Evolutionary conservation across 208 protist genomes (phyloP), one percentile per base, ranked within the genome.

Genomic region (Crithidia bombi): DNA sequence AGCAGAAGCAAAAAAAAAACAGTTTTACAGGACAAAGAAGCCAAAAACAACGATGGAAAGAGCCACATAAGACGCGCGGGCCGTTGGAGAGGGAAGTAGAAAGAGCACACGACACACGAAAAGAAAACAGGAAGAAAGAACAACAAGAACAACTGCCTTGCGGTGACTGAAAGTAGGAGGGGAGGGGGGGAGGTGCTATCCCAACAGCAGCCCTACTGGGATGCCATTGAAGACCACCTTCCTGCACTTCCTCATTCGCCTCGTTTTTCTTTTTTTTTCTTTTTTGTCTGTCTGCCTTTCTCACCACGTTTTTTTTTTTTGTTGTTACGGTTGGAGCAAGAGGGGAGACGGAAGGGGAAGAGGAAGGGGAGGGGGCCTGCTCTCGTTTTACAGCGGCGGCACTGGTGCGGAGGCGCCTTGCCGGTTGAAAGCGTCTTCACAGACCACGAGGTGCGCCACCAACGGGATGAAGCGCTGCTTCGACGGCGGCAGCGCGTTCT

Each of bases 381-480:
- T 19, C 2, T 21, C 41, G 26, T 21, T 12, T 61, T 32, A 61
- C 5, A 54, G 46, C 43, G 41, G 0, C 25, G 49, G 57, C 26
- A 41, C 46, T 7, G 25, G 50, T 62, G 47, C 58, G n/a, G 63
- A 50, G 7, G 55, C 56, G 57, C 59, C 83, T 46, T 95, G 90
- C 21, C 78, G 82, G 66, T 96, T 92, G 57, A 96, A 92, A 43
- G 78, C 83, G 47, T 92, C 88, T 49, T 96, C 91, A 46, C 88
- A 96, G 26, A 94, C 91, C 30, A 96, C 87, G 26, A 96, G 77
- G 65, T 96, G 89, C 21, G 82, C 81, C 30, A 96, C 81, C 2
- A 96, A 71, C 23, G 91, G 91, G 61, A 96, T 86, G 68, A 84
- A 96, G 30, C 84, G 86, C 26, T 90, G 88, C 65, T 92, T 81